Evolutionary conservation across 2,329 filamentous ascomycete genomes (phyloP).

Genomic region (Colletotrichum paranaense): DNA sequence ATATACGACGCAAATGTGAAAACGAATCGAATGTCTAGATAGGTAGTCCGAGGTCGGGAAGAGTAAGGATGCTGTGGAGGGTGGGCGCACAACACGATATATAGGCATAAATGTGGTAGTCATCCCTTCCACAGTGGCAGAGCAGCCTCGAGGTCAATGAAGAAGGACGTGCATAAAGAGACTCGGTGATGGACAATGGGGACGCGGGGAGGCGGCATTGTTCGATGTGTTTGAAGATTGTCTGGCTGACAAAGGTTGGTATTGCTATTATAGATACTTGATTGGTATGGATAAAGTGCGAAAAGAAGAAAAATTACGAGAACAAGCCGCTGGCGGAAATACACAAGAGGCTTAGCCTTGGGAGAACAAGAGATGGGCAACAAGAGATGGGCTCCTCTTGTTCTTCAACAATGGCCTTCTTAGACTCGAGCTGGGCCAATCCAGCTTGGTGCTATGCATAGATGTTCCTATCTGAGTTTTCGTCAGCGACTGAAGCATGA

Average conservation of each 20-base stretch:
- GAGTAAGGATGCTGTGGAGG: not conserved
- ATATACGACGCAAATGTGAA: not conserved
- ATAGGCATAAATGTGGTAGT: not conserved
- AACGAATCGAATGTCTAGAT: not conserved
- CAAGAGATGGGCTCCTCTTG: not conserved
- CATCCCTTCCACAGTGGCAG: not conserved
- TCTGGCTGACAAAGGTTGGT: not conserved
- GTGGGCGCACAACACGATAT: not conserved
- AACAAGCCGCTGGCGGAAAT: not conserved
- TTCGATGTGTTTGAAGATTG: not conserved
- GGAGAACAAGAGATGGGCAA: not conserved
- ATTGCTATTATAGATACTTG: not conserved
- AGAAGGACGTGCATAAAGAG: not conserved
- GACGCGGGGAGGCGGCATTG: not conserved
- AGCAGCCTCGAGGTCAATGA: not conserved
- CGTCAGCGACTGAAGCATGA: slow-evolving; percentile 7
- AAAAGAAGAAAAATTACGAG: not conserved
- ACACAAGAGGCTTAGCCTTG: not conserved
- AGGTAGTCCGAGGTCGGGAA: not conserved
- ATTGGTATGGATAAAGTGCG: not conserved
- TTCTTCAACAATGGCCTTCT: not conserved
- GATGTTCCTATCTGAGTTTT: not conserved
- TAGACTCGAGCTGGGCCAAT: not conserved
- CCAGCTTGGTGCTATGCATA: not conserved
- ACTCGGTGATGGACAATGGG: not conserved